Conservation (phyloP, 768 basidiomycete genomes). For the Cubamyces lactineus region DNA sequence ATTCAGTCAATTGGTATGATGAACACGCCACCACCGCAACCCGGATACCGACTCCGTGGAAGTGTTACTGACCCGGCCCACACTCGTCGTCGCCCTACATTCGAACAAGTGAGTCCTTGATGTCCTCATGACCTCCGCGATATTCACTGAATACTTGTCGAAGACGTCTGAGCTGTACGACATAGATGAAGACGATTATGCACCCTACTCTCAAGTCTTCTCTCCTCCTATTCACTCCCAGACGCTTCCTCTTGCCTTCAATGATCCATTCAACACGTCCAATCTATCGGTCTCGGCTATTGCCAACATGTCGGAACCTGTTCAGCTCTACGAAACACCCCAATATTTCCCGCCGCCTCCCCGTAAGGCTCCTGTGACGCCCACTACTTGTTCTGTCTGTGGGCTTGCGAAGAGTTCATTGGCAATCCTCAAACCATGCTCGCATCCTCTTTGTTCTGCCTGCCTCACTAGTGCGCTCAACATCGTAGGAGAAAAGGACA, state of each 20-base stretch:
- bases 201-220: conserved; percentile 46
- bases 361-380: conserved; percentile 30
- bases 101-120: conserved; percentile 42
- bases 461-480: conserved; percentile 87
- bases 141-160: conserved; percentile 32
- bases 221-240: conserved; percentile 37
- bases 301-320: conserved; percentile 40
- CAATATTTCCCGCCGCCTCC: conserved; percentile 33
- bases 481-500: conserved; percentile 88
- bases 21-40: conserved; percentile 73
- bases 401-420: conserved; percentile 50
- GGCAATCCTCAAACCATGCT: conserved; percentile 74
- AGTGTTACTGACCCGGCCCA: conserved; percentile 73
- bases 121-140: too few species aligned
- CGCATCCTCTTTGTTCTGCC: conserved; percentile 74
- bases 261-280: conserved; percentile 48
- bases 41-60: conserved; percentile 67
- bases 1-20: conserved; percentile 45
- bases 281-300: conserved; percentile 27
- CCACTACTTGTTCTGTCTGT: conserved; percentile 64
- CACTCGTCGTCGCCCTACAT: conserved; percentile 44
- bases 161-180: conserved; percentile 60
- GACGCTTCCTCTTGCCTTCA: conserved; percentile 40
- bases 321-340: conserved; percentile 38
- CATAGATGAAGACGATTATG: conserved; percentile 73